Conservation (phyloP, 176 grass and related monocot species). For the Avena eriantha region DNA sequence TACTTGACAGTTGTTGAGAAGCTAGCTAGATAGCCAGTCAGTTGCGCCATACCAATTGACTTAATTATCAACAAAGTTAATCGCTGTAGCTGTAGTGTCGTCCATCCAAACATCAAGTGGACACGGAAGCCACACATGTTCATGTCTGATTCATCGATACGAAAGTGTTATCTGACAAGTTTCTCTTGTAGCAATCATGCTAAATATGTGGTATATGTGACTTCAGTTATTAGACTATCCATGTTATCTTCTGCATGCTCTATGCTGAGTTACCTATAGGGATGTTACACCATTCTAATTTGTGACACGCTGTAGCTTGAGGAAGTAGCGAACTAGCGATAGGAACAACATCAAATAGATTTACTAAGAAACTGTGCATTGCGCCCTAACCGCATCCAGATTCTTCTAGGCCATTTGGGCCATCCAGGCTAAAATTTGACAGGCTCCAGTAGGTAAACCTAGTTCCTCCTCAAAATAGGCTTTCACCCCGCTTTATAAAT, state of each 20-base stretch:
- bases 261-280: constrained; percentile 4
- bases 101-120: constrained; percentile 1
- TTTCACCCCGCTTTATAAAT: no score
- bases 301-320: not conserved
- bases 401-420: not conserved
- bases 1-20: constrained; percentile 22
- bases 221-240: not conserved
- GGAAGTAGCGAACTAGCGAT: not conserved
- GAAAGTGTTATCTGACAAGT: not conserved
- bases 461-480: not conserved
- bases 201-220: not conserved
- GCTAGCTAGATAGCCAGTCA: constrained; percentile 1
- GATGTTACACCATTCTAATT: constrained; percentile 12
- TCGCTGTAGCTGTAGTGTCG: not conserved
- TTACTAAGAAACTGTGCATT: not conserved
- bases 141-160: not conserved
- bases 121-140: not conserved
- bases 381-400: not conserved
- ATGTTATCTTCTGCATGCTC: not conserved
- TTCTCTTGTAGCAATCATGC: not conserved
- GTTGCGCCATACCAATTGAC: constrained; percentile 30
- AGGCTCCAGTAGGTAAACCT: not conserved
- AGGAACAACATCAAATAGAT: not conserved
- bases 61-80: constrained; percentile 20
- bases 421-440: not conserved